Percentiles rank a stretch among this genome's conserved stretches.
Conservation (phyloP, 163 green algal genomes). For the Volvox carteri region DNA sequence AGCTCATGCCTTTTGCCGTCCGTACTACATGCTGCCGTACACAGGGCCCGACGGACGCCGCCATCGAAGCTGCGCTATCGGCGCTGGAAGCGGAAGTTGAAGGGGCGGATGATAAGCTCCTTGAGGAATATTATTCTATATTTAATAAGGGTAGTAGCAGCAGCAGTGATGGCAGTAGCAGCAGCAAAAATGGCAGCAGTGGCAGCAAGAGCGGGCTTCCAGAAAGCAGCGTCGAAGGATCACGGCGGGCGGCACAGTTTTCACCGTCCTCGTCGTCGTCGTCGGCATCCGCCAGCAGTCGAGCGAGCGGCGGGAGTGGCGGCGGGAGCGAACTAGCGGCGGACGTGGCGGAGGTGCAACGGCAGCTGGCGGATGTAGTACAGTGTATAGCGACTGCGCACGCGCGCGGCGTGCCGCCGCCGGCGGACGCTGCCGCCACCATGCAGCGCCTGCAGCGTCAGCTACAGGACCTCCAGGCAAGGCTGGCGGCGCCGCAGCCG, state of each 20-base stretch:
- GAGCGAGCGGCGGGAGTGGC: background rate
- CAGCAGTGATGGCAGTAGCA: conserved; percentile 14
- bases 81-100: background rate
- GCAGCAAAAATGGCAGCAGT: background rate
- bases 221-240: background rate
- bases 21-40: too few species aligned
- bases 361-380: conserved; percentile 30
- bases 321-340: background rate
- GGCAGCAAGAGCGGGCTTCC: background rate
- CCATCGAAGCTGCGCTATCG: conserved; percentile 1
- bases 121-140: conserved; percentile 31
- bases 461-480: conserved; percentile 28
- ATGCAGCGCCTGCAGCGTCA: conserved; percentile 44
- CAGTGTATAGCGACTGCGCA: conserved; percentile 28
- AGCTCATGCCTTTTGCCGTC: too few species aligned
- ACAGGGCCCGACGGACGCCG: conserved; percentile 42
- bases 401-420: conserved; percentile 7
- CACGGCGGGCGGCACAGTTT: too few species aligned
- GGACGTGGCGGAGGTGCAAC: conserved; percentile 36
- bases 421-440: background rate
- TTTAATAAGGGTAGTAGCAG: conserved; percentile 38
- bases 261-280: too few species aligned
- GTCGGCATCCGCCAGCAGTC: too few species aligned
- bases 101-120: background rate
- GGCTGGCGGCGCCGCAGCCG: background rate